A percentile compares a stretch with the other conserved stretches of the same genome.
These are phyloP conservation scores for Cercospora sesami DNA, from an alignment of 2,329 filamentous ascomycete genomes.

Conservation along the genomic window DNA sequence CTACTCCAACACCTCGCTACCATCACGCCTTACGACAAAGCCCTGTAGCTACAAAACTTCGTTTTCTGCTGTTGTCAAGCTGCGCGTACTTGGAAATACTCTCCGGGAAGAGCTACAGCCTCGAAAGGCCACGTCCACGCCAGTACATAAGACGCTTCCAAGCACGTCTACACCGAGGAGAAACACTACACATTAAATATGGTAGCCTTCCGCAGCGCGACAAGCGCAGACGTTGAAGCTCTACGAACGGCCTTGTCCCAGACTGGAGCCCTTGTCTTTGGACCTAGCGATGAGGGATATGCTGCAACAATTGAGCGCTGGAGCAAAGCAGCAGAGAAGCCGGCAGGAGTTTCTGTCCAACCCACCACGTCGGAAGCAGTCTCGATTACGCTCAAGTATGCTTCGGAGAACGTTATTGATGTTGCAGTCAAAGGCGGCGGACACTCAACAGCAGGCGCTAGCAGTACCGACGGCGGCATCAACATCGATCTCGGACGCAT, in stretches of 20 bases:
- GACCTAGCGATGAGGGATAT: slow-evolving; percentile 26
- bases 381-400: slow-evolving; percentile 48
- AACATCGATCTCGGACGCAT: slow-evolving; percentile 58
- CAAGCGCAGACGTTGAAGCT: slow-evolving; percentile 20
- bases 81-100: too few species aligned
- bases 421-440: slow-evolving; percentile 58
- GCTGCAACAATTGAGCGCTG: slow-evolving; percentile 29
- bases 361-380: slow-evolving; percentile 45
- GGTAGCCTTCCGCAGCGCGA: slow-evolving; percentile 11
- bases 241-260: slow-evolving; percentile 22
- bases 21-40: too few species aligned
- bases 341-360: slow-evolving; percentile 47
- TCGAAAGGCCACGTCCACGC: too few species aligned
- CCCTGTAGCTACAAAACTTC: too few species aligned
- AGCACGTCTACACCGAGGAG: too few species aligned
- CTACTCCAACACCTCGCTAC: too few species aligned
- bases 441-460: slow-evolving; percentile 56
- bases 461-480: slow-evolving; percentile 54
- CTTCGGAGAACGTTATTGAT: slow-evolving; percentile 47
- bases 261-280: slow-evolving; percentile 22
- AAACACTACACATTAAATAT: too few species aligned
- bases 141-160: too few species aligned
- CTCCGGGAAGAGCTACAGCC: too few species aligned
- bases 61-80: too few species aligned
- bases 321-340: slow-evolving; percentile 33